Evolutionary conservation across 2,329 filamentous ascomycete genomes (phyloP).

Genomic region (Fusarium clavum): DNA sequence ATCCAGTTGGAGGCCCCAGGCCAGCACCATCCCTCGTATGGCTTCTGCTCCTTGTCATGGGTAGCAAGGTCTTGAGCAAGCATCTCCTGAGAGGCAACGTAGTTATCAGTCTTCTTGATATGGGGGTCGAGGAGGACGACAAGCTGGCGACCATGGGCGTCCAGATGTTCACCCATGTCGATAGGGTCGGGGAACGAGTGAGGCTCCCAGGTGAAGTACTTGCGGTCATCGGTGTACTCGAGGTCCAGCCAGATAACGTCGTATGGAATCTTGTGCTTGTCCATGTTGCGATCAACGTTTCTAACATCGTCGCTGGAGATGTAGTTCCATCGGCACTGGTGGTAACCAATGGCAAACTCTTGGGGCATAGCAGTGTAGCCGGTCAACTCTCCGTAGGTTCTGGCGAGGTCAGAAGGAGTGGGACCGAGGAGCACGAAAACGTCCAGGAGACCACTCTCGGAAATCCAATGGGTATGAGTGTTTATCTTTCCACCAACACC

Average conservation of each 20-base stretch:
- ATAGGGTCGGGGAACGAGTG: slow-evolving; percentile 88
- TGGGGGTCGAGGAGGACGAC: slow-evolving; percentile 97
- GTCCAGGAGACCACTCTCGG: slow-evolving; percentile 88
- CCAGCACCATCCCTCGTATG: slow-evolving; percentile 99
- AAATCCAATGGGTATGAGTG: slow-evolving; percentile 97
- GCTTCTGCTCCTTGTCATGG: slow-evolving; percentile 87
- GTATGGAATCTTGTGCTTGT: slow-evolving; percentile 94
- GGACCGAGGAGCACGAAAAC: slow-evolving; percentile 95
- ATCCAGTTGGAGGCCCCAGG: slow-evolving; percentile 97
- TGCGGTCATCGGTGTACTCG: slow-evolving; percentile 95
- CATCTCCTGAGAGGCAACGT: slow-evolving; percentile 81
- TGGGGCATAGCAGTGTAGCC: slow-evolving; percentile 92
- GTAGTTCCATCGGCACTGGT: slow-evolving; percentile 99
- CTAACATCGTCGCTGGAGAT: slow-evolving; percentile 96
- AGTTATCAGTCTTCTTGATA: slow-evolving; percentile 90
- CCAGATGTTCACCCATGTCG: slow-evolving; percentile 88
- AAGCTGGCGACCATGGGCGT: slow-evolving; percentile 86
- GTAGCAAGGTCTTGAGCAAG: slow-evolving; percentile 86
- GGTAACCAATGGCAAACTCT: slow-evolving; percentile 91
- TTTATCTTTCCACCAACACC: slow-evolving; percentile 75
- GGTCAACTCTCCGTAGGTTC: slow-evolving; percentile 88
- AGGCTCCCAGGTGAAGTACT: slow-evolving; percentile 98
- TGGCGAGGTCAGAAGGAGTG: slow-evolving; percentile 82
- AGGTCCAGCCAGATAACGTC: slow-evolving; percentile 99
- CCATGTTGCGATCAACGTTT: slow-evolving; percentile 95